A percentile compares a stretch with the other conserved stretches of the same genome.
phyloP scores from a whole-genome alignment of 768 basidiomycete species.

The Rubroboletus pulcherrimus region DNA sequence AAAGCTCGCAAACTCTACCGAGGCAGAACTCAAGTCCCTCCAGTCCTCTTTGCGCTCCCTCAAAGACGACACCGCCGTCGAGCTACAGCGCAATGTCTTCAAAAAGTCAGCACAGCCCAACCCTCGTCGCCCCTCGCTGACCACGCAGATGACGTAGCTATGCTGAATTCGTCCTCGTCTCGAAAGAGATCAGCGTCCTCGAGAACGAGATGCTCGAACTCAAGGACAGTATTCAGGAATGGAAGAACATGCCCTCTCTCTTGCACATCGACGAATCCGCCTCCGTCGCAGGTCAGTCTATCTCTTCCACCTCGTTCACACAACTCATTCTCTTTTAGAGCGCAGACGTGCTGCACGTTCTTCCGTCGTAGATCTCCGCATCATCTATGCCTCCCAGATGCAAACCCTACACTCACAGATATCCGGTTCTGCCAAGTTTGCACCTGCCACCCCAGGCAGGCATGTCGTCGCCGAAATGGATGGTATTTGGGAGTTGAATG shows the following conservation, averaged over 20 bases:
- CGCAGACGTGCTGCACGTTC: constrained; percentile 70
- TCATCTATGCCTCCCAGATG: constrained; percentile 94
- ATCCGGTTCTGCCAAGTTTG: constrained; percentile 93
- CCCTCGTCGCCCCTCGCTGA: constrained; percentile 6
- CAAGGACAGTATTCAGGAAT: constrained; percentile 90
- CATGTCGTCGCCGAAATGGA: constrained; percentile 88
- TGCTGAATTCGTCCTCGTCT: constrained; percentile 93
- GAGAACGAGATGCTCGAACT: constrained; percentile 98
- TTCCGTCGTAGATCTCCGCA: constrained; percentile 91
- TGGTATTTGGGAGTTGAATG: constrained; percentile 77
- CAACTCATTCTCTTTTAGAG: constrained; percentile 31
- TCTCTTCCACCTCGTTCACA: constrained; percentile 25
- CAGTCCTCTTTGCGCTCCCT: constrained; percentile 71
- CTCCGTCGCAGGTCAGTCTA: constrained; percentile 47
- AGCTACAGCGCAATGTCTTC: constrained; percentile 90
- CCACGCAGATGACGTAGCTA: constrained; percentile 53
- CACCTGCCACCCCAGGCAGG: constrained; percentile 85
- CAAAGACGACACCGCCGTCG: constrained; percentile 69
- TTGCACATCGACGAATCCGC: constrained; percentile 86
- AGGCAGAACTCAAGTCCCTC: constrained; percentile 70
- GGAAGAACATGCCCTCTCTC: constrained; percentile 92
- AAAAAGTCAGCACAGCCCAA: constrained; percentile 62
- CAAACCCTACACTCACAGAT: constrained; percentile 85
- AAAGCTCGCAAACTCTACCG: constrained; percentile 88
- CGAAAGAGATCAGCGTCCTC: constrained; percentile 93